Base-by-base conservation (phyloP, 2,329 filamentous ascomycete species). In the Allantophomopsis lycopodina region DNA sequence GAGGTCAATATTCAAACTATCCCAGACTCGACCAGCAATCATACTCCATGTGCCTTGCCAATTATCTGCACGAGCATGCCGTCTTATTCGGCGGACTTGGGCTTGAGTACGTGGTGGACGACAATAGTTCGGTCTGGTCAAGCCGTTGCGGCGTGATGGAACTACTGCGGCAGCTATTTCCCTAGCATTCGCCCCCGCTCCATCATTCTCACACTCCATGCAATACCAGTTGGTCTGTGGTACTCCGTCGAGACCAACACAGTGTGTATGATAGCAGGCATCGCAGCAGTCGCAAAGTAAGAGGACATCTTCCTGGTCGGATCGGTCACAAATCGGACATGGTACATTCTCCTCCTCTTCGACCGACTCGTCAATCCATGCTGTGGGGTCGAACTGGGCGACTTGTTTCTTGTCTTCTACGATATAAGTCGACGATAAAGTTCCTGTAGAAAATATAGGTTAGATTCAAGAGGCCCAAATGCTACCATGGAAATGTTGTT, bases 241-340 rank as follows among this genome's bases (percentile, higher is more conserved):
- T 41, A 94, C 75, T 39, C 69, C 64, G 44, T 88, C 79, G 37
- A 94, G 71, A 28, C 84, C 88, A 44, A 94, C 76, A 59, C 91
- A 98, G 59, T 93, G 84, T 36, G 87, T 87, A 59, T 98, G 91
- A 52, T 89, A 94, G 34, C 83, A 75, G 28, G 80, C 79, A 65
- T 94, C 82, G 64, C 91, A 98, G 53, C 78, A 80, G 58, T 95
- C 87, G 62, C 91, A 98, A 44, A 94, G 75, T 48, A 96, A 77
- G 39, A 94, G 72, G 14, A 87, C 70, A 47, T 93, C 83, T 58
- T 91, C 83, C 50, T 89, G 76, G 48, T 91, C 86, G 49, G 78
- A 69, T 38, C 76, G 73, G 46, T 82, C 80, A 65, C 91, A 98
- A 38, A 95, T 71, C 38, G 85, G 81, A 59, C 91, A 98, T 14